Percentiles rank a stretch among this genome's conserved stretches.
phyloP scores from a whole-genome alignment of 257 asterid genomes.

The Capsicum pubescens region DNA sequence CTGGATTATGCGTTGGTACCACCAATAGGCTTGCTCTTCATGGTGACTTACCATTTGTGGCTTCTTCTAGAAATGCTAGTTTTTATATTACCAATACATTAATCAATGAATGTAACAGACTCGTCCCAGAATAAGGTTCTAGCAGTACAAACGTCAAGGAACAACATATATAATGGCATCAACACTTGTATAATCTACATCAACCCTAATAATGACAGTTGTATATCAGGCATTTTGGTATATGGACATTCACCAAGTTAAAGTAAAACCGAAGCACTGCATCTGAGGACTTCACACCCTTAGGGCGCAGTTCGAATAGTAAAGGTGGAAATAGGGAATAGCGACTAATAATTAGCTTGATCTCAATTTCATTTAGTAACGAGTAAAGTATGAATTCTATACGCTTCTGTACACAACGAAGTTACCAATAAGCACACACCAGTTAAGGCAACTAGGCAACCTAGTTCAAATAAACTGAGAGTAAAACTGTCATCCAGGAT shows the following conservation, averaged over 20 bases:
- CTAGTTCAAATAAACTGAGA: background rate
- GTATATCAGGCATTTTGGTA: background rate
- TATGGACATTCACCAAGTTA: background rate
- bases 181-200: conserved; percentile 80
- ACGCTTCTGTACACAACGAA: background rate
- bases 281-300: background rate
- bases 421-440: background rate
- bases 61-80: conserved; percentile 46
- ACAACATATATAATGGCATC: conserved; percentile 90
- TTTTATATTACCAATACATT: background rate
- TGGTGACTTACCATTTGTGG: conserved; percentile 79
- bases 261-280: background rate
- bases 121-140: conserved; percentile 65
- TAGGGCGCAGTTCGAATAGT: background rate
- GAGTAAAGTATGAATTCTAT: background rate
- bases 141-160: conserved; percentile 81
- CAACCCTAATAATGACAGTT: background rate
- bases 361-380: background rate
- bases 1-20: conserved; percentile 81
- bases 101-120: conserved; percentile 42
- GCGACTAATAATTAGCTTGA: background rate
- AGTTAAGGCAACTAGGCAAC: conserved; percentile 6
- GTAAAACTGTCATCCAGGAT: background rate
- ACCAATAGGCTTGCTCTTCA: conserved; percentile 60
- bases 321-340: background rate